Conservation (phyloP, 495 filamentous ascomycete species). For the Podospora appendiculata region DNA sequence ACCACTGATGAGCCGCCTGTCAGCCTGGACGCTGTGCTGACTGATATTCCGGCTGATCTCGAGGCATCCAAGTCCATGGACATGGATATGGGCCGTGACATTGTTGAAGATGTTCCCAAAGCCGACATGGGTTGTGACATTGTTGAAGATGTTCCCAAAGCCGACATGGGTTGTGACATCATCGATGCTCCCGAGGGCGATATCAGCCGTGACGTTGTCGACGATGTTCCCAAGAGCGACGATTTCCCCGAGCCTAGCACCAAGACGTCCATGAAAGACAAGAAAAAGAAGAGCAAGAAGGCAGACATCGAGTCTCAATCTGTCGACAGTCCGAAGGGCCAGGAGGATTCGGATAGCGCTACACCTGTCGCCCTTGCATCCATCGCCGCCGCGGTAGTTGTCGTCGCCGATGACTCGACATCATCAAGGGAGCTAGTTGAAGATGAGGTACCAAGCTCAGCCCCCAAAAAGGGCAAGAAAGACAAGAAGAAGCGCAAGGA, state of each 20-base stretch:
- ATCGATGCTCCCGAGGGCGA: not conserved
- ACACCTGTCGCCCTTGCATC: not conserved
- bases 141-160: not conserved
- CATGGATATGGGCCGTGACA: not conserved
- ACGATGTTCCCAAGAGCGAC: conserved; percentile 3
- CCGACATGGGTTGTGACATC: not conserved
- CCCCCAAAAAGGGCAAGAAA: conserved; percentile 23
- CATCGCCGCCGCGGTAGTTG: not conserved
- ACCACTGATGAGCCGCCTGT: not conserved
- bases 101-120: conserved; percentile 1
- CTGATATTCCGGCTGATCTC: not conserved
- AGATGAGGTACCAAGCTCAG: conserved; percentile 12
- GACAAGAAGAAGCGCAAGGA: conserved; percentile 23
- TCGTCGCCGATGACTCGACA: no score
- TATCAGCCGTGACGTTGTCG: not conserved
- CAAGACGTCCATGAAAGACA: conserved; percentile 30
- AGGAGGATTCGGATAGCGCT: not conserved
- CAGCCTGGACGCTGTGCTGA: not conserved
- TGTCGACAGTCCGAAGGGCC: conserved; percentile 9
- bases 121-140: not conserved
- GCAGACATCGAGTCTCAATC: conserved; percentile 12
- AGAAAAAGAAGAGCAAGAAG: conserved; percentile 22
- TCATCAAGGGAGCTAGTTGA: conserved; percentile 2
- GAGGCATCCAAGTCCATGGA: not conserved
- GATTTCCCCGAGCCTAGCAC: conserved; percentile 2